Base-by-base conservation (phyloP, 306 rosid species). In the Rosa multiflora region DNA sequence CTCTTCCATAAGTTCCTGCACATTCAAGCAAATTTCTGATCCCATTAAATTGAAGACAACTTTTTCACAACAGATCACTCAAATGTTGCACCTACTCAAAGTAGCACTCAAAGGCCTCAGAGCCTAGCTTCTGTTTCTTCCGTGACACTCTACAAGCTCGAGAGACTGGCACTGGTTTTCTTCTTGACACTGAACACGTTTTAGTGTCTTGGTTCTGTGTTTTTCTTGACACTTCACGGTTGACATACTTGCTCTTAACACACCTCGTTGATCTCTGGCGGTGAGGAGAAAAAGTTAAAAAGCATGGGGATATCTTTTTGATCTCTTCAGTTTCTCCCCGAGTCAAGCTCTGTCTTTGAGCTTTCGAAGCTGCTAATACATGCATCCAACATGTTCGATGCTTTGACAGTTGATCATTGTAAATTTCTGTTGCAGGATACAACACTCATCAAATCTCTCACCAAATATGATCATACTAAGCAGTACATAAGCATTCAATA, bases 1-100 rank as follows among this genome's bases (percentile, higher is more conserved):
- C 80, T 78, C 71, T 78, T 86, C 98, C 97, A 93, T 72, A 91
- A 76, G 47, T 86, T 86, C 89, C 98, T 93, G 82, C 61, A 80
- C 73, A 76, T 42, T 52, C 59, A 88, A 49, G 69, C 63, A 80
- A 68, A 52, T 72, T n/a, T 88, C 63, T 69, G 58, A 80, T 80
- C 80, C 47, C 77, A 44, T 10, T n/a, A 69, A 40, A 43, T 66
- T n/a, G 48, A 37, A 40, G 48, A n/a, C 37, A 37, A 78, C n/a
- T 63, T 62, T 59, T 59, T 20, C 51, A 75, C 74, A 43, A 47
- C 3, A 55, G 10, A 64, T 49, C 35, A 75, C 73, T 76, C 23
- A 59, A 78, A 35, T 82, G 63, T 42, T 73, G 29, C 67, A 89
- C 98, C 83, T 80, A 93, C 98, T 73, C 79, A 48, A 93, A 86